phyloP scores from a whole-genome alignment of 2,329 filamentous ascomycete genomes.

The Trichoderma sp. region DNA sequence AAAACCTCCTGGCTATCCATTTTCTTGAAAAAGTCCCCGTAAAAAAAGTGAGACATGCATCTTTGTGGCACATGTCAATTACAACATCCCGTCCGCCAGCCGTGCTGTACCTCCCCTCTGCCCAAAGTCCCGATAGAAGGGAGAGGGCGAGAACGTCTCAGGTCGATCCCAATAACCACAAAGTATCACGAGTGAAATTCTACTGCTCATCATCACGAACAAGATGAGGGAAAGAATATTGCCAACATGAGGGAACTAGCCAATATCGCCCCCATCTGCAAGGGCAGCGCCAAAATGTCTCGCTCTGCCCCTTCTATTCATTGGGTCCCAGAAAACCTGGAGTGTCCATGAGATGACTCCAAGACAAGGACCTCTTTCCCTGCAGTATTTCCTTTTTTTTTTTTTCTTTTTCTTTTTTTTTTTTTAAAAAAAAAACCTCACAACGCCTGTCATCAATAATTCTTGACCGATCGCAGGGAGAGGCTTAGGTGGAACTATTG shows the following conservation, averaged over 20 bases:
- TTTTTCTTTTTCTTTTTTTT: background rate
- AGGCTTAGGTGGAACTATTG: background rate
- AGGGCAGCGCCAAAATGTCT: background rate
- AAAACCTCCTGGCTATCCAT: background rate
- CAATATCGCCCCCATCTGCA: background rate
- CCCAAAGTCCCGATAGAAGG: background rate
- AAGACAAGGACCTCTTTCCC: background rate
- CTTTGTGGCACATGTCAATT: conserved; percentile 2
- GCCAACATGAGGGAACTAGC: background rate
- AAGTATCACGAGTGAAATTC: background rate
- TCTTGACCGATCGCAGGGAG: background rate
- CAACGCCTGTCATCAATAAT: background rate
- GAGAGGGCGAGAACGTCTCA: background rate
- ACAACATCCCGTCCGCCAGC: background rate
- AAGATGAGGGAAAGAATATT: background rate
- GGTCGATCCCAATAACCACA: background rate
- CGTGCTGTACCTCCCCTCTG: background rate
- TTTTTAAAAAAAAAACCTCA: background rate
- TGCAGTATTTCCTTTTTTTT: background rate
- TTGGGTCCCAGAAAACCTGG: background rate
- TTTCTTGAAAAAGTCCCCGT: background rate
- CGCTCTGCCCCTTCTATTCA: background rate
- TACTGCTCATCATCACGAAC: background rate
- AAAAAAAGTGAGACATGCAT: background rate
- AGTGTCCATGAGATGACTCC: background rate